Evolutionary conservation across 768 basidiomycete genomes (phyloP).

Genomic region (Crepidotus variabilis): DNA sequence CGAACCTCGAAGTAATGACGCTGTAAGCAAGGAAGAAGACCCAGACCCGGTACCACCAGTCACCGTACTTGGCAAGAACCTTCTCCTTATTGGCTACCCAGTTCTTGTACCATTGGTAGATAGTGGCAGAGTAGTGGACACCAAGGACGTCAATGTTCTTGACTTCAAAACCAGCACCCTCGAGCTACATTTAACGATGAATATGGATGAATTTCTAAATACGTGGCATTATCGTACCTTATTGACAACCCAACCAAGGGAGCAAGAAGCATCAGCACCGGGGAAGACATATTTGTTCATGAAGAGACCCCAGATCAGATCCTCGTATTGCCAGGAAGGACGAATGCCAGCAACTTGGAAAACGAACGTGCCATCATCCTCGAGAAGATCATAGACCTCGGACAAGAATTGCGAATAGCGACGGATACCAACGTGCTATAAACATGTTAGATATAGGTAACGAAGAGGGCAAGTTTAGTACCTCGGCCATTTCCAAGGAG

Average conservation of each 20-base stretch:
- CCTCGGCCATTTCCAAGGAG: slow-evolving; percentile 97
- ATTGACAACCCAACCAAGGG: slow-evolving; percentile 90
- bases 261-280: slow-evolving; percentile 94
- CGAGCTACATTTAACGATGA: slow-evolving; percentile 47
- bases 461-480: slow-evolving; percentile 17
- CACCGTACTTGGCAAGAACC: slow-evolving; percentile 86
- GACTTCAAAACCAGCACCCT: slow-evolving; percentile 92
- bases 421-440: slow-evolving; percentile 89
- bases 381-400: slow-evolving; percentile 90
- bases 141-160: slow-evolving; percentile 96
- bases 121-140: slow-evolving; percentile 95
- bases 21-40: slow-evolving; percentile 95
- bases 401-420: slow-evolving; percentile 85
- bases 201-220: background rate
- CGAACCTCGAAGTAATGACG: slow-evolving; percentile 74
- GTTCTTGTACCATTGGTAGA: slow-evolving; percentile 94
- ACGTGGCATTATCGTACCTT: slow-evolving; percentile 27
- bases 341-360: slow-evolving; percentile 97
- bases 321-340: slow-evolving; percentile 97
- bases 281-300: slow-evolving; percentile 99
- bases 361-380: slow-evolving; percentile 92
- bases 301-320: slow-evolving; percentile 95
- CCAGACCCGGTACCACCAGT: slow-evolving; percentile 94
- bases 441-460: slow-evolving; percentile 2
- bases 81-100: slow-evolving; percentile 94